phyloP scores from a whole-genome alignment of 495 filamentous ascomycete species.

The Entonaema liquescens region DNA sequence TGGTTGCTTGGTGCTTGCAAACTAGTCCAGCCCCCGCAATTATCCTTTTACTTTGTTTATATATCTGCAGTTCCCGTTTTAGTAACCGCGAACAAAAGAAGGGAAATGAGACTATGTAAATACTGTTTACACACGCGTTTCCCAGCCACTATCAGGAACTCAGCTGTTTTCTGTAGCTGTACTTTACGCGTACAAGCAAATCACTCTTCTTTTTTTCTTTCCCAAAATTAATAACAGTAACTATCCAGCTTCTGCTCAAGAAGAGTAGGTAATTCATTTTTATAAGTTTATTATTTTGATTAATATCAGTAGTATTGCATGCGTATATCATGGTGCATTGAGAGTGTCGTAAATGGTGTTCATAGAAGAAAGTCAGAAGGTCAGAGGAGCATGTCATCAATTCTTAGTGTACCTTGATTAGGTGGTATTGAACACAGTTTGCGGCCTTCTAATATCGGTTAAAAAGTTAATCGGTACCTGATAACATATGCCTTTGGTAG shows the following conservation, averaged over 20 bases:
- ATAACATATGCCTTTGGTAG: neutral
- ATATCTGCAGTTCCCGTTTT: constrained; percentile 1
- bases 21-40: constrained; percentile 29
- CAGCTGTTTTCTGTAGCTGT: neutral
- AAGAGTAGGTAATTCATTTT: neutral
- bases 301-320: neutral
- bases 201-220: neutral
- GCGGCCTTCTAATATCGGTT: neutral
- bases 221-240: neutral
- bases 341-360: neutral
- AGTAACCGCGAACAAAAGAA: constrained; percentile 8
- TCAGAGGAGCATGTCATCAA: neutral
- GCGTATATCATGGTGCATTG: neutral
- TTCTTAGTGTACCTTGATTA: neutral
- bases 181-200: neutral
- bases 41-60: constrained; percentile 11
- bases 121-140: constrained; percentile 38
- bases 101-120: constrained; percentile 9
- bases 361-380: neutral
- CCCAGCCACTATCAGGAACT: constrained; percentile 30
- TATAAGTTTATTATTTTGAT: too few species aligned
- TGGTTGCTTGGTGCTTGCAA: constrained; percentile 12
- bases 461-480: constrained; percentile 8
- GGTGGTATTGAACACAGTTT: constrained; percentile 8
- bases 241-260: neutral